These are phyloP conservation scores for Erodium maritimum DNA, from an alignment of 345 rosid species.

Conservation along the genomic window DNA sequence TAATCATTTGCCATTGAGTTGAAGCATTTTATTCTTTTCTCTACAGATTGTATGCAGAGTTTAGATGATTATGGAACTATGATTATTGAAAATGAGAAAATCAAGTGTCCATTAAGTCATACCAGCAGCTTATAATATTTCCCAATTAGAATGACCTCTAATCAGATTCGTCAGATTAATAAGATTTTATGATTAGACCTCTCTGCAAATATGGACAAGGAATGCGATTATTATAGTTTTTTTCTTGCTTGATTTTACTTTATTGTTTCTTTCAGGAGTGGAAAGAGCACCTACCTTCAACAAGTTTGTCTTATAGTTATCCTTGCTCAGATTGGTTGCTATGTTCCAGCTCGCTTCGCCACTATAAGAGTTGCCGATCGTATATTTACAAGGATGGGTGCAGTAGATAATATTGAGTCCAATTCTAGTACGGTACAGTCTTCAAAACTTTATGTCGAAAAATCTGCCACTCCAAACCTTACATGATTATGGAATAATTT, in stretches of 20 bases:
- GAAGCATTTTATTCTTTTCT: conserved; percentile 1
- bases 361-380: conserved; percentile 79
- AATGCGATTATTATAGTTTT: neutral
- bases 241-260: neutral
- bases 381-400: conserved; percentile 94
- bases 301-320: conserved; percentile 85
- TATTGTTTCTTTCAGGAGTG: conserved; percentile 53
- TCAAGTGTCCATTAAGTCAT: too few species aligned
- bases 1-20: conserved; percentile 4
- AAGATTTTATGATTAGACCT: too few species aligned
- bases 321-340: conserved; percentile 95
- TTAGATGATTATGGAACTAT: too few species aligned
- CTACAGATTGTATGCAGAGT: neutral
- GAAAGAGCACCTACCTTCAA: conserved; percentile 98
- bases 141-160: too few species aligned
- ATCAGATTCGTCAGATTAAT: too few species aligned
- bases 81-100: too few species aligned
- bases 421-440: conserved; percentile 82
- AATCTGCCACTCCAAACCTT: neutral
- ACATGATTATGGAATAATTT: too few species aligned
- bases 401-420: conserved; percentile 73
- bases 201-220: neutral
- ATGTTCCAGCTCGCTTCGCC: conserved; percentile 81
- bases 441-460: conserved; percentile 8
- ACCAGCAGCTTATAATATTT: too few species aligned